Evolutionary conservation across 306 rosid species (phyloP), one percentile per base, ranked within the genome.

Genomic region (Trifolium fragiferum): DNA sequence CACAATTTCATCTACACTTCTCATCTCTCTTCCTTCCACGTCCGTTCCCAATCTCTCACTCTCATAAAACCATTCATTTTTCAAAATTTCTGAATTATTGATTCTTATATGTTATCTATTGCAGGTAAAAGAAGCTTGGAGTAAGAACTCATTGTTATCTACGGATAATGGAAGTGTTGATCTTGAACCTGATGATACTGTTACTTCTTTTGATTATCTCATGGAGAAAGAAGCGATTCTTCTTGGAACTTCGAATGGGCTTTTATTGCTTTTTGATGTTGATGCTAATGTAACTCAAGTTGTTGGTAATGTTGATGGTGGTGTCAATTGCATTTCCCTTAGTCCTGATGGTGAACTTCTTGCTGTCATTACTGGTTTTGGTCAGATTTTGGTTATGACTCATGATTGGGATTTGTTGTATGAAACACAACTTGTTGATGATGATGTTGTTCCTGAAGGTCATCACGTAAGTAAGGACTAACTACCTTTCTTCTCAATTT

Each of bases 171-270:
- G 79, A 54, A 63, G 62, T 35, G 80, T 94, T 71, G 90, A 85
- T 76, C 78, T 94, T 81, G 92, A 92, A 46, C 86, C 85, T 0
- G 89, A 81, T 61, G 98, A 94, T 20, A 27, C 5, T 30, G 82
- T 94, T 70, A 92, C 97, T 20, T 85, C 96, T 8, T 89, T 94
- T 70, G 92, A 87, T 66, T 94, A 88, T 76, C 73, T 92, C 30
- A 90, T 94, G 96, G 99, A 94, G 95, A 94, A 94, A 70, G 99
- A 92, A 75, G 88, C 98, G 2, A 72, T 94, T 67, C 81, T 94
- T 58, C 68, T 94, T 49, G 99, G 99, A 78, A 94, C 99, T 37
- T 70, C 79, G 0, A 64, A 38, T 23, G 99, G 97, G 10, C 80
- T 83, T 77, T 80, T 94, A 78, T 74, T 94, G 83, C 86, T 92